Base-by-base conservation (phyloP, 257 asterid genomes). In the Eustoma russellianum region DNA sequence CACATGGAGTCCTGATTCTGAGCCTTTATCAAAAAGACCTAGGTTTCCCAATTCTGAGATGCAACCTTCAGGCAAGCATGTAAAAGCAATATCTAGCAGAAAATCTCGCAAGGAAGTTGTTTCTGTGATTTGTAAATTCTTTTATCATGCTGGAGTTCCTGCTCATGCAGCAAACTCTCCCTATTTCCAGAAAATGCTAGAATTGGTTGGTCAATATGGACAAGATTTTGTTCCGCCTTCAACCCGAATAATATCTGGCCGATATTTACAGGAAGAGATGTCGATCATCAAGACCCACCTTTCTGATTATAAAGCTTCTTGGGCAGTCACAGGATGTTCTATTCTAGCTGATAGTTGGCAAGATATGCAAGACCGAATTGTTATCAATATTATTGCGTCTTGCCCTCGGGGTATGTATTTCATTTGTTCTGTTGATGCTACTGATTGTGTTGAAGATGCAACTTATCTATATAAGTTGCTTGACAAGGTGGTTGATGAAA, bases 251-350 rank as follows among this genome's bases (percentile, higher is more conserved):
- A 43, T 84, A 60, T 78, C 91, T 35, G 94, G 90, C 55, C 77
- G 94, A 62, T 79, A 69, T 70, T 74, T 84, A 24, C 93, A 82
- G 62, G 93, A 88, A 63, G 96, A 88, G 69, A 74, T 79, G 16
- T 59, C 60, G 45, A 74, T 82, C 64, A 74, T 88, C 30, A 84
- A 77, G 69, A 84, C 57, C 66, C 70, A 82, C 74, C 83, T 84
- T 38, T 56, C 74, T 40, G 96, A 88, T 70, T 88, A 78, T 70
- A 84, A 69, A 69, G 79, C 96, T 61, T 88, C 96, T 7, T 88
- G 96, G 96, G 81, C 82, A 60, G 77, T 88, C 53, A 84, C 96
- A 48, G 96, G 96, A 52, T 84, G 91, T 73, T 88, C 96, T 59
- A 59, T 88, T 70, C 82, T 84, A 76, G 96, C 86, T 16, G 96